Evolutionary conservation across 148 eudicot genomes (phyloP).

Genomic region (Amaranthus palmeri): DNA sequence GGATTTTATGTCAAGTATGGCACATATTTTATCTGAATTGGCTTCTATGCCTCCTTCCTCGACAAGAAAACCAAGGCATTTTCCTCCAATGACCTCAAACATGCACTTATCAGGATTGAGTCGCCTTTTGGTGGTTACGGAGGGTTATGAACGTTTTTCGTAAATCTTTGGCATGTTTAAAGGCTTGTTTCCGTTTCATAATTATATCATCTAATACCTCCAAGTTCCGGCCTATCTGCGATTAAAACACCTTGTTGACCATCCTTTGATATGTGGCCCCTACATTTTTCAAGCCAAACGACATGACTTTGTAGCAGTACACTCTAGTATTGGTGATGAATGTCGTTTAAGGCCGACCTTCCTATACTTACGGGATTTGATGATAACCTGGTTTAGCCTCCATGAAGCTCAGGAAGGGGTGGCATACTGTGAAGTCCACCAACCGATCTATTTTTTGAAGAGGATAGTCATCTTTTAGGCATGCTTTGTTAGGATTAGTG

Average conservation of each 20-base stretch:
- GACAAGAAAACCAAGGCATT: neutral
- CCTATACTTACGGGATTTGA: neutral
- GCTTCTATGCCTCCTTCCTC: neutral
- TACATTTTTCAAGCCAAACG: neutral
- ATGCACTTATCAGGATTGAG: neutral
- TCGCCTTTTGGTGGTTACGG: neutral
- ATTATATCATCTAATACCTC: too few species aligned
- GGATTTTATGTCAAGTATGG: neutral
- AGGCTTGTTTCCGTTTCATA: neutral
- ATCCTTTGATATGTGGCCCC: neutral
- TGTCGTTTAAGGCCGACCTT: neutral
- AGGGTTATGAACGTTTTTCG: neutral
- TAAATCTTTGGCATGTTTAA: neutral
- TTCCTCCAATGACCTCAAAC: neutral
- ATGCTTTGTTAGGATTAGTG: too few species aligned
- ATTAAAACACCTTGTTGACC: neutral
- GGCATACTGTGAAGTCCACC: neutral
- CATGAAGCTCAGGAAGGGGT: neutral
- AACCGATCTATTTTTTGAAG: too few species aligned
- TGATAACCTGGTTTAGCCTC: neutral
- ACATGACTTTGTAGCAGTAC: neutral
- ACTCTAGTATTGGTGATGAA: neutral
- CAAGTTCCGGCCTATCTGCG: too few species aligned
- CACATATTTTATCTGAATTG: neutral
- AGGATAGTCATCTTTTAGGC: too few species aligned